Percentiles rank a stretch among this genome's conserved stretches.
Evolutionary conservation across 2,329 filamentous ascomycete species (phyloP).

Genomic region (Myriosclerotinia scirpicola): DNA sequence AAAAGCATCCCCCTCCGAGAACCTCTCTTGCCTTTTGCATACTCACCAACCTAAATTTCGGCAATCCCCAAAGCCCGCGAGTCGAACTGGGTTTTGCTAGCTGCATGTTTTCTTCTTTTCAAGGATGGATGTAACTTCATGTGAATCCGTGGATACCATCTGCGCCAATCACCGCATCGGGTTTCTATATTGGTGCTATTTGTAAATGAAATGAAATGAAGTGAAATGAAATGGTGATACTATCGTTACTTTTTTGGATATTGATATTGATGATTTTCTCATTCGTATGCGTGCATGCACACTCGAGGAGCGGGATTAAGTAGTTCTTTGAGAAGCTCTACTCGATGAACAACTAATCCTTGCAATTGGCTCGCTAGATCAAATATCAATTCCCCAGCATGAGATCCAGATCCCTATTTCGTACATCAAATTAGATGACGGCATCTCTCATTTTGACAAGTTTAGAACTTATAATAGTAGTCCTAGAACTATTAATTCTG

Average conservation of each 20-base stretch:
- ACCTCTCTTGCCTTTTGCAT: not conserved
- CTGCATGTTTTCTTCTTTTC: not conserved
- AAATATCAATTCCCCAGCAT: not conserved
- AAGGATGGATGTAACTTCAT: not conserved
- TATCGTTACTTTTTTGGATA: not conserved
- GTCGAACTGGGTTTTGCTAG: not conserved
- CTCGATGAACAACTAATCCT: not conserved
- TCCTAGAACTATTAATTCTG: not conserved
- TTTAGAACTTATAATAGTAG: not conserved
- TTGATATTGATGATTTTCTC: not conserved
- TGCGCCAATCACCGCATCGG: not conserved
- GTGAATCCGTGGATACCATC: not conserved
- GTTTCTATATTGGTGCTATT: not conserved
- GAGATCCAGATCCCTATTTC: not conserved
- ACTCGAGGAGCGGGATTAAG: not conserved
- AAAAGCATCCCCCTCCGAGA: not conserved
- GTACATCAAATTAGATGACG: not conserved
- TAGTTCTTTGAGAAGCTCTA: not conserved
- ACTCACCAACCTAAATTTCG: not conserved
- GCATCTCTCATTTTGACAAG: not conserved
- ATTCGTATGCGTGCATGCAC: not conserved
- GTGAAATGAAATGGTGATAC: not conserved
- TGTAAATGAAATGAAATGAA: not conserved
- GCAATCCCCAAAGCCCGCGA: not conserved
- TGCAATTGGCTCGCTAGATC: not conserved